Percentiles rank a stretch among this genome's conserved stretches.
Evolutionary conservation across 73 alveolate genomes (phyloP).

Genomic region (Effrenium voratum): DNA sequence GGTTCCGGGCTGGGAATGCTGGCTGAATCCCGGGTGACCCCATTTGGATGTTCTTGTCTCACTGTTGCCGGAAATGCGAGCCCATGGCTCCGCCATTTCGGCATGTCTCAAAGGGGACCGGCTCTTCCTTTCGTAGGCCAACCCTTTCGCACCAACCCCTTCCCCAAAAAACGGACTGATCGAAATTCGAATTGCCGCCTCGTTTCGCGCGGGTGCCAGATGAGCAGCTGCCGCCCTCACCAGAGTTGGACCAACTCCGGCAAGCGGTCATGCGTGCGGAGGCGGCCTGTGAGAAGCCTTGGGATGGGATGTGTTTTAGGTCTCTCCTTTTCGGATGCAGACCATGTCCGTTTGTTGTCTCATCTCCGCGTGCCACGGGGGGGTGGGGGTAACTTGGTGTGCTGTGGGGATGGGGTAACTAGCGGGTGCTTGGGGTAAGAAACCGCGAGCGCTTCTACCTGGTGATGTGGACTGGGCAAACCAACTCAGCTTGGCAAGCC

Average conservation of each 20-base stretch:
- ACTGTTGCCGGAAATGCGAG: background rate
- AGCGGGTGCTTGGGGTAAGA: too few relatives aligned
- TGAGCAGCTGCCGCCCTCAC: conserved; percentile 74
- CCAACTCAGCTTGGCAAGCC: too few relatives aligned
- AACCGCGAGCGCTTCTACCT: too few relatives aligned
- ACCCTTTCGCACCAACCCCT: background rate
- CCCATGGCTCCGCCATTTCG: background rate
- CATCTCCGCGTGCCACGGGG: too few relatives aligned
- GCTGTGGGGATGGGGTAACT: too few relatives aligned
- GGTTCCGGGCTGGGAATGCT: too few relatives aligned
- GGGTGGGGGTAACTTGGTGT: too few relatives aligned
- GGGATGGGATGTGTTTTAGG: too few relatives aligned
- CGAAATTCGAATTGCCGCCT: background rate
- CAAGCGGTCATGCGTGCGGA: conserved; percentile 46
- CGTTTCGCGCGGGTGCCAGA: too few relatives aligned
- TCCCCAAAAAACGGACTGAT: background rate
- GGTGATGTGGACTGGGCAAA: too few relatives aligned
- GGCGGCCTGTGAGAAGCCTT: background rate
- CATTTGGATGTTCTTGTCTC: background rate
- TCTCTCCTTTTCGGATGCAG: too few relatives aligned
- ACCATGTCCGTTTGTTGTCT: too few relatives aligned
- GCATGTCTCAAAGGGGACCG: background rate
- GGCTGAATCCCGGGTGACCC: background rate
- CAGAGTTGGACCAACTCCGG: conserved; percentile 43
- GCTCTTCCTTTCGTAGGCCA: background rate